Percentiles rank a stretch among this genome's conserved stretches.
Conservation (phyloP, 2,329 filamentous ascomycete species). For the Penicillium sp. region DNA sequence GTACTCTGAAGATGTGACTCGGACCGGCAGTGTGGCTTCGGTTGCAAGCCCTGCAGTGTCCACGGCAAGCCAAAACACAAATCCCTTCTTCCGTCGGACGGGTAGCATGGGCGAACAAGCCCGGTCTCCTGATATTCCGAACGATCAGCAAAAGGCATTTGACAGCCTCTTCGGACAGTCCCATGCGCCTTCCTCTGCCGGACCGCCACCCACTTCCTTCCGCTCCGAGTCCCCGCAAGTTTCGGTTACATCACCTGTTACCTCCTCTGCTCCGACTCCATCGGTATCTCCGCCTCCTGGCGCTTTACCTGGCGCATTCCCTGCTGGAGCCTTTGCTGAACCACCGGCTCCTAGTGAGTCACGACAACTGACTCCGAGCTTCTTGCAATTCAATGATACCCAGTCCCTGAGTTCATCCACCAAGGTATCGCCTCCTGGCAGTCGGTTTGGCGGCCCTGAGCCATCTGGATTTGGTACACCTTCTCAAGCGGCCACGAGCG, state of each 20-base stretch:
- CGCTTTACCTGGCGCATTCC: constrained; percentile 24
- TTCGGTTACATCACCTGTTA: constrained; percentile 43
- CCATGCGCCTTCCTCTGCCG: constrained; percentile 47
- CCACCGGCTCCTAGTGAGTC: constrained; percentile 66
- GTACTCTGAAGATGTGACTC: constrained; percentile 51
- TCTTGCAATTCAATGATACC: constrained; percentile 64
- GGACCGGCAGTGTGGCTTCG: constrained; percentile 42
- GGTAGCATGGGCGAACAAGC: constrained; percentile 47
- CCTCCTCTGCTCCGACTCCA: constrained; percentile 55
- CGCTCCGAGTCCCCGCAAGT: constrained; percentile 50
- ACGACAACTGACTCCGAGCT: constrained; percentile 71
- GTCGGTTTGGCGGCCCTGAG: constrained; percentile 56
- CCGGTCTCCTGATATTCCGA: constrained; percentile 44
- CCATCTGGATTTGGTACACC: constrained; percentile 46
- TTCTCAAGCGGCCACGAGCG: constrained; percentile 35
- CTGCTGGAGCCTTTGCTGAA: constrained; percentile 23
- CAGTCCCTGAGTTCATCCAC: constrained; percentile 74
- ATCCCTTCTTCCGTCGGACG: constrained; percentile 82
- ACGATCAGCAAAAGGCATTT: constrained; percentile 64
- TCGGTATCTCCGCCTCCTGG: constrained; percentile 59
- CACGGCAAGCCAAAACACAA: constrained; percentile 68
- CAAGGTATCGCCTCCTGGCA: constrained; percentile 69
- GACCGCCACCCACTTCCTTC: constrained; percentile 59
- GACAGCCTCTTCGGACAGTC: constrained; percentile 81
- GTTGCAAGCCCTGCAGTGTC: constrained; percentile 65